phyloP scores from a whole-genome alignment of 1,284 basidiomycete species.

The Dichomitus squalens region DNA sequence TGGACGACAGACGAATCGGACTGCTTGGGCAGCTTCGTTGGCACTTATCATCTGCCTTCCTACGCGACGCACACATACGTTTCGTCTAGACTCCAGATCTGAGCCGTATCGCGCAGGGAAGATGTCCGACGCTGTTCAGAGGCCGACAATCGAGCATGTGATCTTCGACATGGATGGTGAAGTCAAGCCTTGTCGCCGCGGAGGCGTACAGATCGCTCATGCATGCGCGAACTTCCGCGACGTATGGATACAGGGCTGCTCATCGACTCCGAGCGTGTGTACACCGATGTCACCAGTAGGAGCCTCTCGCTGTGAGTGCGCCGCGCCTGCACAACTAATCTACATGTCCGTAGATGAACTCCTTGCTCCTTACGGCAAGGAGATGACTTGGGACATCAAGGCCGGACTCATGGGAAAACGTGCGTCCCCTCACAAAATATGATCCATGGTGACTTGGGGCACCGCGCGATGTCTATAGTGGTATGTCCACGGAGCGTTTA shows the following conservation, averaged over 20 bases:
- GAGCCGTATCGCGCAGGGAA: too few species aligned
- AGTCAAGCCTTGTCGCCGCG: constrained; percentile 7
- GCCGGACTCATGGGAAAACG: constrained; percentile 83
- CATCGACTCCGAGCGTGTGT: constrained; percentile 74
- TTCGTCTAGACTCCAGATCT: too few species aligned
- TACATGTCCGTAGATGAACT: constrained; percentile 56
- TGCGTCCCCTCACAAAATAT: constrained; percentile 38
- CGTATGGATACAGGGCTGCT: constrained; percentile 44
- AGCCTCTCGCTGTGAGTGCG: neutral
- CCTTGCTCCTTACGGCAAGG: constrained; percentile 67
- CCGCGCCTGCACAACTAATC: neutral
- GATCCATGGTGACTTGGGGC: too few species aligned
- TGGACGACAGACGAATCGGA: too few species aligned
- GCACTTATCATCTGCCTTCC: too few species aligned
- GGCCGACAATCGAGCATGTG: constrained; percentile 60
- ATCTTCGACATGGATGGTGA: constrained; percentile 83
- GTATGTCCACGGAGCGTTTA: too few species aligned
- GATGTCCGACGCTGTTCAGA: neutral
- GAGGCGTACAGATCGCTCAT: neutral
- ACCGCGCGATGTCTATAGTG: too few species aligned
- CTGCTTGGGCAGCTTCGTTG: too few species aligned
- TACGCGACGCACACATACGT: too few species aligned
- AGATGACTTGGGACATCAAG: constrained; percentile 86
- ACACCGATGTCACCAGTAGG: constrained; percentile 75
- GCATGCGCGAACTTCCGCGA: neutral